phyloP scores from a whole-genome alignment of 2,329 filamentous ascomycete species.

The Pseudogymnoascus verrucosus region DNA sequence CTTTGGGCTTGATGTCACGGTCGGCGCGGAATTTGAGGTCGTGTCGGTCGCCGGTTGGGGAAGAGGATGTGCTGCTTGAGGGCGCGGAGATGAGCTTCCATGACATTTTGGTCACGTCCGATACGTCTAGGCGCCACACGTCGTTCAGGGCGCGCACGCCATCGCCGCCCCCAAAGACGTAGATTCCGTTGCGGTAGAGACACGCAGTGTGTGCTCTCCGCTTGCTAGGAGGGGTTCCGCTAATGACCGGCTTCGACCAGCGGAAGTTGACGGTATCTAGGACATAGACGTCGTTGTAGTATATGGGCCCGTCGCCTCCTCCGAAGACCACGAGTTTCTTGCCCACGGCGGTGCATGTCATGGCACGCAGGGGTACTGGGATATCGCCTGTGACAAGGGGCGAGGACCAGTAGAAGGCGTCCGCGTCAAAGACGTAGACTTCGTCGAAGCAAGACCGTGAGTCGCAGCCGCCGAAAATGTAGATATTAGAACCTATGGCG shows the following conservation, averaged over 20 bases:
- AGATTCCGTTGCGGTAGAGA: slow-evolving; percentile 62
- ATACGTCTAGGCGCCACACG: slow-evolving; percentile 64
- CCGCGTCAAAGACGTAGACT: slow-evolving; percentile 60
- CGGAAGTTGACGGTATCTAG: slow-evolving; percentile 63
- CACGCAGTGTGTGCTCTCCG: slow-evolving; percentile 63
- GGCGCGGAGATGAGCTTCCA: slow-evolving; percentile 53
- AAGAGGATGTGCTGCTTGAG: slow-evolving; percentile 15
- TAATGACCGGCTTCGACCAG: slow-evolving; percentile 51
- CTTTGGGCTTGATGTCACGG: slow-evolving; percentile 45
- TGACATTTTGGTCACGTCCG: slow-evolving; percentile 54
- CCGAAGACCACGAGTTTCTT: slow-evolving; percentile 65
- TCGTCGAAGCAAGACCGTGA: slow-evolving; percentile 60
- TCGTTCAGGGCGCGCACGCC: slow-evolving; percentile 64
- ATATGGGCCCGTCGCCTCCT: slow-evolving; percentile 60
- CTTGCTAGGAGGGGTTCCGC: slow-evolving; percentile 51
- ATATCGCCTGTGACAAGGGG: slow-evolving; percentile 58
- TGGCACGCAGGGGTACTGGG: slow-evolving; percentile 57
- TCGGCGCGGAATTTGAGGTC: slow-evolving; percentile 9
- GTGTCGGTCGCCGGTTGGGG: slow-evolving; percentile 15
- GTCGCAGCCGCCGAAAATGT: slow-evolving; percentile 63
- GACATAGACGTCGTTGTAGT: slow-evolving; percentile 66
- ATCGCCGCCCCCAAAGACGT: slow-evolving; percentile 64
- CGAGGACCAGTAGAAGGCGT: slow-evolving; percentile 61
- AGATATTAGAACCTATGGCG: slow-evolving; percentile 58
- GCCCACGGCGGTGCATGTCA: slow-evolving; percentile 64